Base-by-base conservation (phyloP, 257 asterid species). In the Solanum tacnaense region DNA sequence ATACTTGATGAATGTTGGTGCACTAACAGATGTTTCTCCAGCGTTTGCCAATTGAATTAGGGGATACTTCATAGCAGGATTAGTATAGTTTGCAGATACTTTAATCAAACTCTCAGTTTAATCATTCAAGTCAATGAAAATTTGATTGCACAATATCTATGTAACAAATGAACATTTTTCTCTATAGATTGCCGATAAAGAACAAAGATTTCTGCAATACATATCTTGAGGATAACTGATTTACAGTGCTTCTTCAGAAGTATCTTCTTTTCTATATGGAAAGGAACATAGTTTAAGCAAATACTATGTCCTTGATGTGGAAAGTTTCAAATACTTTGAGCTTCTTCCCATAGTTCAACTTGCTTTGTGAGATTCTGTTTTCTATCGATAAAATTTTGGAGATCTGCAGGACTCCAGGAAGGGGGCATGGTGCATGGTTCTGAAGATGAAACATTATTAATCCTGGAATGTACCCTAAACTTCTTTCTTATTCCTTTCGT, bases 401-500 rank as follows among this genome's bases (percentile, higher is more conserved):
- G 90, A 46, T 65, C 90, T 11, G 18, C 72, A 3, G 75, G 88
- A 78, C 89, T 92, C 36, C 89, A 90, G 7, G 94, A 83, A 56
- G 92, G 89, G 73, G 93, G 93, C 90, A 95, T 86, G 13, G 38
- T 32, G 90, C 99, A 97, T 2, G 98, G 96, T 46, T 84, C 87
- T 39, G 92, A 89, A 58, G 84, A 89, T 12, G 96, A 86, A n/a
- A 94, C 91, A 82, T 68, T 85, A 62, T 89, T 91, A 84, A 94
- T 92, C 95, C 89, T 93, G 2, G 99, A 94, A 23, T 89, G 87
- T 39, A 73, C 89, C 90, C 93, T 90, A 78, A 89, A 94, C 74
- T 90, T 92, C 94, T 91, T 94, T 86, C 85, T 91, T 84, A 89
- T 87, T 16, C 98, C 98, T 90, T 89, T 91, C 23, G 92, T 93